Conservation (phyloP, 768 basidiomycete genomes). For the Steccherinum ochraceum region DNA sequence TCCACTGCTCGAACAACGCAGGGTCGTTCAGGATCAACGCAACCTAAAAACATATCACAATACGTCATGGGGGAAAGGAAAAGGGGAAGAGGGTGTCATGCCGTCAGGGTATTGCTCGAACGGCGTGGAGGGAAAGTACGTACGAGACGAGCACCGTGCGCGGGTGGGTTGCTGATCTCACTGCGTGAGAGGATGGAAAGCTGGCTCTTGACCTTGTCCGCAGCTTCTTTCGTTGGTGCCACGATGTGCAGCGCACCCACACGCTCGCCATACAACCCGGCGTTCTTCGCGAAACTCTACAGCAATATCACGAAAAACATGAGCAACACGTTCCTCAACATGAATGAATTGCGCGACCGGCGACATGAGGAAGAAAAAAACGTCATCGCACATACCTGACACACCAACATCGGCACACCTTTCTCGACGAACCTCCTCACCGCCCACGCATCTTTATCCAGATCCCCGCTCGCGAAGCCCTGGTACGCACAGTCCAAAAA, state of each 20-base stretch:
- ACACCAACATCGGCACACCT: constrained; percentile 73
- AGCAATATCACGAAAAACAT: neutral
- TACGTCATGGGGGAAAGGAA: constrained; percentile 3
- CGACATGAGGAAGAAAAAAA: neutral
- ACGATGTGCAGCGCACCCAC: constrained; percentile 91
- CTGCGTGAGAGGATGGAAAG: constrained; percentile 88
- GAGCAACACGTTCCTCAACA: neutral
- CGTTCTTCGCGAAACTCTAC: constrained; percentile 96
- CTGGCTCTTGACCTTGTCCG: constrained; percentile 75
- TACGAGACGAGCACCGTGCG: constrained; percentile 85
- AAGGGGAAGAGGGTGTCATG: neutral
- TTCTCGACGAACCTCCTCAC: constrained; percentile 80
- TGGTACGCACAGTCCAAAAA: constrained; percentile 98
- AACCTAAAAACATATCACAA: constrained; percentile 41
- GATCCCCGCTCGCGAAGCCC: constrained; percentile 90
- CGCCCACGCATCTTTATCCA: constrained; percentile 89
- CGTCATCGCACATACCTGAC: constrained; percentile 52
- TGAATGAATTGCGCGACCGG: neutral
- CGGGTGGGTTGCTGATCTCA: constrained; percentile 93
- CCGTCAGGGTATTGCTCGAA: neutral
- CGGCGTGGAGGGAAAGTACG: constrained; percentile 21
- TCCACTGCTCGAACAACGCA: constrained; percentile 83
- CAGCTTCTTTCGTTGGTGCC: constrained; percentile 55
- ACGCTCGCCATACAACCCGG: constrained; percentile 91
- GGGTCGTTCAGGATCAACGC: constrained; percentile 74